Evolutionary conservation across 208 protist species (phyloP), one percentile per base, ranked within the genome.

Genomic region (Leishmania gerbilli): DNA sequence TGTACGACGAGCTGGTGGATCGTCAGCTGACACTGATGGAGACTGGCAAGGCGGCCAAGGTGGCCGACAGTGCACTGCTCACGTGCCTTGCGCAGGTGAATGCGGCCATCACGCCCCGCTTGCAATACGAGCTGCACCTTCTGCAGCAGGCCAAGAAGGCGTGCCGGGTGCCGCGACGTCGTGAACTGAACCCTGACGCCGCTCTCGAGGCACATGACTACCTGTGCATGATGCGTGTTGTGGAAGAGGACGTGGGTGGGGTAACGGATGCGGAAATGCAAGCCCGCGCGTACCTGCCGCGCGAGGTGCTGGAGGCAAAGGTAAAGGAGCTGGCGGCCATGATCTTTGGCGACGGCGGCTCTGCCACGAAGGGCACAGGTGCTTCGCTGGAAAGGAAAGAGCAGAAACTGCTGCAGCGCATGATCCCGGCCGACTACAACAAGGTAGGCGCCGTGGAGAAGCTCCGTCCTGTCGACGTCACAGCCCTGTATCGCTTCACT

Each of bases 161-260:
- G 6, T 90, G 91, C 68, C 80, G 71, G 42, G 88, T 92, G 37
- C 84, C 94, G n/a, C 76, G 83, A 53, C 87, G 92, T 47, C 92
- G 94, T 34, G 94, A 97, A 76, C 87, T 97, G 51, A 84, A 87
- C 69, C 91, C 95, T 24, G 83, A 86, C n/a, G 81, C 89, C 24
- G 82, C 90, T 62, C 87, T 98, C 34, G 91, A 96, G 67, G 67
- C 90, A 17, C 90, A 94, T 75, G 95, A 98, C 80, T 89, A 89
- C 71, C 78, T 95, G n/a, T 97, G 91, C 84, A 96, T 98, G 93
- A 98, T 98, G 95, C 91, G 95, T 31, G 71, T 95, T 2, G 93
- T 94, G 21, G 95, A 97, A 76, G 95, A 96, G 78, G 91, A 96
- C 81, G 45, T 42, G 17, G 80, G 84, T 75, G 89, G 84, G 31